These are phyloP conservation scores for Leccinum subfulvum DNA, from an alignment of 1,284 basidiomycete species.

Conservation along the genomic window DNA sequence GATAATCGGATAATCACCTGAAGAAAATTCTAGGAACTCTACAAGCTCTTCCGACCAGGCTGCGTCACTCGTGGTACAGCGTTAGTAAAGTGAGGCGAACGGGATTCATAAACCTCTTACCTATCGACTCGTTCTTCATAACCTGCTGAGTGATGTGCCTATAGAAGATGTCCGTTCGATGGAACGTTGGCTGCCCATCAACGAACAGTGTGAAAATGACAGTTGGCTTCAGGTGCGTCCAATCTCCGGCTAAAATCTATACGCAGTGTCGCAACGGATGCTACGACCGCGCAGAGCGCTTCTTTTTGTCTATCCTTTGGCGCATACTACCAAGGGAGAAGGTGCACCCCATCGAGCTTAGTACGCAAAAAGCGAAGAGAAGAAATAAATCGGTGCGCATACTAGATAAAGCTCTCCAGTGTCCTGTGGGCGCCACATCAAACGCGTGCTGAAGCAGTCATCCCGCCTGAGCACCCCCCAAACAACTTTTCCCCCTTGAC, in stretches of 20 bases:
- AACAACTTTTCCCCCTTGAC: conserved; percentile 65
- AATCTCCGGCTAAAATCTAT: conserved; percentile 46
- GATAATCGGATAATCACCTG: conserved; percentile 43
- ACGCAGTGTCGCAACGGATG: no score
- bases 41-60: conserved; percentile 31
- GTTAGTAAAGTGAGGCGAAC: neutral
- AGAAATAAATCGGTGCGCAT: conserved; percentile 23
- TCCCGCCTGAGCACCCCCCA: no score
- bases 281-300: conserved; percentile 32
- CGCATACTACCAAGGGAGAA: no score
- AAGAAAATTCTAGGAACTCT: conserved; percentile 60
- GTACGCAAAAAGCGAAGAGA: no score
- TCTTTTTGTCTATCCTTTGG: conserved; percentile 52
- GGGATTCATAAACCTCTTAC: neutral
- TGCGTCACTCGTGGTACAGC: conserved; percentile 1
- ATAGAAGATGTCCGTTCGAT: conserved; percentile 59
- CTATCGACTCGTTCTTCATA: neutral
- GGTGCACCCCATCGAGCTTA: no score
- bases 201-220: conserved; percentile 54
- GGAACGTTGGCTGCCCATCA: conserved; percentile 52
- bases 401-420: conserved; percentile 74
- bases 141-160: conserved; percentile 38
- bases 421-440: conserved; percentile 72
- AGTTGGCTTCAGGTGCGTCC: conserved; percentile 67
- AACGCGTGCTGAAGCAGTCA: conserved; percentile 68